Evolutionary conservation across 139 green algal genomes (phyloP).

Genomic region (Chlamydomonas sp.): DNA sequence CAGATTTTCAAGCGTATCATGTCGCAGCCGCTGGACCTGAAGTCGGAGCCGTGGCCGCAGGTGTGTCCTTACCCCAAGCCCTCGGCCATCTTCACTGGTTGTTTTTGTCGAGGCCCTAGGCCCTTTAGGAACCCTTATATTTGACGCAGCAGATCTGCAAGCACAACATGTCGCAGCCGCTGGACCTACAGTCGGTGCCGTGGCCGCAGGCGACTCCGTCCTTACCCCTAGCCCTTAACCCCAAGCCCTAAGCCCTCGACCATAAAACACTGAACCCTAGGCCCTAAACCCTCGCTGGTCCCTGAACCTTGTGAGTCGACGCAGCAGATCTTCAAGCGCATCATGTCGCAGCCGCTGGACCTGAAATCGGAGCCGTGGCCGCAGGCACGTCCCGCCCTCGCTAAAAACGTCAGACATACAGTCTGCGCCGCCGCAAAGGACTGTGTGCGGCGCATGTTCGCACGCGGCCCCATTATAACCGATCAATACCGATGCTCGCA

Average conservation of each 20-base stretch:
- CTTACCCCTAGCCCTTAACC: no score
- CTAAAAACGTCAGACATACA: no score
- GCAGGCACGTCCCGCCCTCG: not conserved
- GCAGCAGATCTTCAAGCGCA: conserved; percentile 34
- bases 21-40: conserved; percentile 53
- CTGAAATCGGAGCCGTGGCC: conserved; percentile 67
- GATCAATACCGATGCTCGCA: no score
- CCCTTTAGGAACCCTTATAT: no score
- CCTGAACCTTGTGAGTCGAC: conserved; percentile 15
- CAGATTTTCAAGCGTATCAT: conserved; percentile 26
- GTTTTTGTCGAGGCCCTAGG: no score
- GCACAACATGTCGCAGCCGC: conserved; percentile 16
- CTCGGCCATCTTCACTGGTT: no score
- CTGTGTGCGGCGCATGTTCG: no score
- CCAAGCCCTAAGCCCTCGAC: no score
- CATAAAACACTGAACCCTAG: no score
- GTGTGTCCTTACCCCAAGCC: no score
- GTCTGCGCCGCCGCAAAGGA: conserved; percentile 67
- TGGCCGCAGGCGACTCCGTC: no score
- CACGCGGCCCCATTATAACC: no score
- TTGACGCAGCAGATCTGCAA: conserved; percentile 41
- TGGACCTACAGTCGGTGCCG: conserved; percentile 65
- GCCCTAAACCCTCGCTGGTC: not conserved
- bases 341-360: conserved; percentile 47
- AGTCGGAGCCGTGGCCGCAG: conserved; percentile 59